phyloP scores from a whole-genome alignment of 345 rosid genomes.

The Firmiana major region DNA sequence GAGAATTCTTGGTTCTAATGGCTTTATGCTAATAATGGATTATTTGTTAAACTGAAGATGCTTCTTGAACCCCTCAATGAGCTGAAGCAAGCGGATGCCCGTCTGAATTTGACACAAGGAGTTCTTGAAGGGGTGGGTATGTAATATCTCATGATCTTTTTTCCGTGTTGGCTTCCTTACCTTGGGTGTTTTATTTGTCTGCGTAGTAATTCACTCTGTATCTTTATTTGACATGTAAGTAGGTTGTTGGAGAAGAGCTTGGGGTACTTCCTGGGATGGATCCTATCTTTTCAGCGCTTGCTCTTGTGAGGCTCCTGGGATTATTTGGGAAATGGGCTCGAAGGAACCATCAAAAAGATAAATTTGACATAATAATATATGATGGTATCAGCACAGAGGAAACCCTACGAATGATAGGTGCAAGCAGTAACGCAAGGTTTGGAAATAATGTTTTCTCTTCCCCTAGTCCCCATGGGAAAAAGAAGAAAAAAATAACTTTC shows the following conservation, averaged over 20 bases:
- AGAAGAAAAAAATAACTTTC: neutral
- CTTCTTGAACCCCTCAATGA: conserved; percentile 77
- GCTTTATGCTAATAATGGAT: neutral
- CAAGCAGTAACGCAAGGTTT: conserved; percentile 73
- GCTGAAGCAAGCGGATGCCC: conserved; percentile 75
- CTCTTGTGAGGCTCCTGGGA: conserved; percentile 52
- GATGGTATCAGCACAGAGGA: conserved; percentile 73
- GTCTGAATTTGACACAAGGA: conserved; percentile 76
- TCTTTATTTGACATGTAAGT: conserved; percentile 20
- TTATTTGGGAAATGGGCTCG: conserved; percentile 42
- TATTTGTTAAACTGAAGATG: conserved; percentile 48
- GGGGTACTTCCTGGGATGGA: conserved; percentile 98
- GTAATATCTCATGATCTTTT: conserved; percentile 28
- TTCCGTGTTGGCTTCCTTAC: neutral
- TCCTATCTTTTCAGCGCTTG: conserved; percentile 58
- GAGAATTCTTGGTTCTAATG: neutral
- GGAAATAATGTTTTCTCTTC: conserved; percentile 9
- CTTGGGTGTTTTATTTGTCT: neutral
- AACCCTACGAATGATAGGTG: conserved; percentile 69
- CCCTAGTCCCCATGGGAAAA: neutral
- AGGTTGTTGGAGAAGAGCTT: conserved; percentile 97
- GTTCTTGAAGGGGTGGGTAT: conserved; percentile 93
- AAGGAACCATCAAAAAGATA: conserved; percentile 37
- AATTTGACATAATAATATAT: conserved; percentile 56
- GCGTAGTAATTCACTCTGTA: neutral